Conservation (phyloP, 768 basidiomycete species). For the Tricholoma hemisulphureum region DNA sequence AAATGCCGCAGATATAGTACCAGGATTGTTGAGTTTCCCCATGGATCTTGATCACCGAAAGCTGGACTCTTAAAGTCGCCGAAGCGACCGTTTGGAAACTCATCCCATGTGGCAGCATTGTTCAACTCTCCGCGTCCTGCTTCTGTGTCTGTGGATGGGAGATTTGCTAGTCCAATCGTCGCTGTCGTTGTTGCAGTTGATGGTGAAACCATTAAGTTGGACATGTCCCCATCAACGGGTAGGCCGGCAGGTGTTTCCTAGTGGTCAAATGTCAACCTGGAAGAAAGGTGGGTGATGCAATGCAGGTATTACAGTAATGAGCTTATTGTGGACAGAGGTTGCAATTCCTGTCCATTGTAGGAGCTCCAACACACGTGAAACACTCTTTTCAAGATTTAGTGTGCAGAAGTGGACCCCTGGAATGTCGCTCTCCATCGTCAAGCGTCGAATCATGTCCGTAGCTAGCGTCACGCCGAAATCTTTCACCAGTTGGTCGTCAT, state of each 20-base stretch:
- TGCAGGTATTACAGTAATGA: constrained; percentile 54
- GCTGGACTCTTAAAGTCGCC: constrained; percentile 98
- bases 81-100: constrained; percentile 98
- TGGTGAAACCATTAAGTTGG: constrained; percentile 58
- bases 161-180: constrained; percentile 49
- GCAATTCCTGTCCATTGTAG: constrained; percentile 66
- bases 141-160: constrained; percentile 51
- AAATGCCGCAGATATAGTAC: constrained; percentile 33
- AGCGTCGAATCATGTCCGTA: constrained; percentile 68
- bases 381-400: constrained; percentile 94
- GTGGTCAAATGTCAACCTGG: not conserved
- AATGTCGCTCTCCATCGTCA: constrained; percentile 55
- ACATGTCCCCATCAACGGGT: constrained; percentile 23
- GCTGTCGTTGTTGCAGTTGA: constrained; percentile 64
- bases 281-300: too few relatives aligned
- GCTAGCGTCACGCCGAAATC: constrained; percentile 90
- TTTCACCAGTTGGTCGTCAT: constrained; percentile 92
- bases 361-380: constrained; percentile 77
- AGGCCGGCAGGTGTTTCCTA: constrained; percentile 39
- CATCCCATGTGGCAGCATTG: constrained; percentile 82
- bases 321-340: constrained; percentile 51
- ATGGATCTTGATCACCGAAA: constrained; percentile 77
- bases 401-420: constrained; percentile 93
- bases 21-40: constrained; percentile 67
- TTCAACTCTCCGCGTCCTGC: constrained; percentile 73